Base-by-base conservation (phyloP, 139 green algal genomes). In the Pleodorina starrii region DNA sequence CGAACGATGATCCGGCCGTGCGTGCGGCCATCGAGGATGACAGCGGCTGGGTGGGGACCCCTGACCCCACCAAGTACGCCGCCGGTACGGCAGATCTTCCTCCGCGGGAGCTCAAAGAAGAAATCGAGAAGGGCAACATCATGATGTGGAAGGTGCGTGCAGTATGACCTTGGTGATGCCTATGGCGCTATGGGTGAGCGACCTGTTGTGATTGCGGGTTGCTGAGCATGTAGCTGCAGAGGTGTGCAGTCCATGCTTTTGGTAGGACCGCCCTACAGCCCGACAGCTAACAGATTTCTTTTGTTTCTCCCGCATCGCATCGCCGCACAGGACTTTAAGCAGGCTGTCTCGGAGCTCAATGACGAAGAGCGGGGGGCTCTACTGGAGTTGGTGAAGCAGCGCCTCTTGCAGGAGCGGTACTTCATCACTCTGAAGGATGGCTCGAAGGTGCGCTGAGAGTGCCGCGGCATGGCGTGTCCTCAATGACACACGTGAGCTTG, bases 91-190 rank as follows among this genome's bases (percentile, higher is more conserved):
- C 46, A 5, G 5, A 42, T 2, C 69, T 91, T 35, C 84, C 50
- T n/a, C 54, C 51, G 4, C n/a, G 82, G 38, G 82, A 93, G 74
- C 38, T 93, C 21, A 17, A 89, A 71, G 84, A 93, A 68, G 90
- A 93, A 82, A 35, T 91, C 5, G 38, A 46, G 0, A 90, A 90
- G 42, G 90, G 90, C 38, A 93, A 91, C 43, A 44, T 93, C 21
- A 77, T 78, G 81, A 3, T 87, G 17, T 87, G 81, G 81, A 87
- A 87, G 60, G 81, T 86, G 79, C 35, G 78, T 4, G 21, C 6
- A 73, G n/a, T n/a, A n/a, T n/a, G n/a, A n/a, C n/a, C n/a, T n/a
- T n/a, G n/a, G 14, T 44, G 71, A 21, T 54, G 23, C 38, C 11
- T 78, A 25, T 14, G 9, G 27, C 40, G 71, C 29, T 19, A 14